Evolutionary conservation across 495 filamentous ascomycete species (phyloP).

Genomic region (Podospora anserina): DNA sequence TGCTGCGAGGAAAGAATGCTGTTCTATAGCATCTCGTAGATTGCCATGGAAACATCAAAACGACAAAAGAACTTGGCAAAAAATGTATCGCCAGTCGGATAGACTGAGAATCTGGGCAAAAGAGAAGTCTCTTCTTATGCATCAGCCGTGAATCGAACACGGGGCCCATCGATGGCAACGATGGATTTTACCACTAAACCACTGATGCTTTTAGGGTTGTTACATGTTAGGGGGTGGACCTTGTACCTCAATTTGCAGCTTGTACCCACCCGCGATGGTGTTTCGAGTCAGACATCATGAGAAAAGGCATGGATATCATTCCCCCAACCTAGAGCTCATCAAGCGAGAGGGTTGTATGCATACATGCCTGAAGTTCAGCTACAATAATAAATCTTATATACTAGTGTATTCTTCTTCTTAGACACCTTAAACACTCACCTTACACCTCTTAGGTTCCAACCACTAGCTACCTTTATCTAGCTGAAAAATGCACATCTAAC

Average conservation of each 20-base stretch:
- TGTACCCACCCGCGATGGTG: too few species aligned
- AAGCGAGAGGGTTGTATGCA: too few species aligned
- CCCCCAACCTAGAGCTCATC: too few species aligned
- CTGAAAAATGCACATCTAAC: too few species aligned
- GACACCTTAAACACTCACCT: too few species aligned
- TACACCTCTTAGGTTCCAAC: too few species aligned
- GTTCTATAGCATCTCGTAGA: too few species aligned
- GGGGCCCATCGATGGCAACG: conserved; percentile 54
- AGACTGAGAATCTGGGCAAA: neutral
- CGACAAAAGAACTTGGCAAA: neutral
- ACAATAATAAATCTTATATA: too few species aligned
- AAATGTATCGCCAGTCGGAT: neutral
- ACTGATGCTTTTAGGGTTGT: conserved; percentile 28
- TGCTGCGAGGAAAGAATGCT: too few species aligned
- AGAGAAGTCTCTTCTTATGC: conserved; percentile 22
- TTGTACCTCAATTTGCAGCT: neutral
- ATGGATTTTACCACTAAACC: conserved; percentile 55
- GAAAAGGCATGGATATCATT: neutral
- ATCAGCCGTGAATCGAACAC: conserved; percentile 51
- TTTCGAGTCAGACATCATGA: neutral
- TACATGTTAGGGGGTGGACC: neutral
- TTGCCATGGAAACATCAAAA: neutral
- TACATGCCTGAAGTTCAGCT: too few species aligned
- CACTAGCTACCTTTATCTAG: too few species aligned
- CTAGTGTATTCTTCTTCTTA: too few species aligned